These are phyloP conservation scores for Apophysomyces ossiformis DNA, from an alignment of 371 early-diverging fungal genomes.

Conservation along the genomic window DNA sequence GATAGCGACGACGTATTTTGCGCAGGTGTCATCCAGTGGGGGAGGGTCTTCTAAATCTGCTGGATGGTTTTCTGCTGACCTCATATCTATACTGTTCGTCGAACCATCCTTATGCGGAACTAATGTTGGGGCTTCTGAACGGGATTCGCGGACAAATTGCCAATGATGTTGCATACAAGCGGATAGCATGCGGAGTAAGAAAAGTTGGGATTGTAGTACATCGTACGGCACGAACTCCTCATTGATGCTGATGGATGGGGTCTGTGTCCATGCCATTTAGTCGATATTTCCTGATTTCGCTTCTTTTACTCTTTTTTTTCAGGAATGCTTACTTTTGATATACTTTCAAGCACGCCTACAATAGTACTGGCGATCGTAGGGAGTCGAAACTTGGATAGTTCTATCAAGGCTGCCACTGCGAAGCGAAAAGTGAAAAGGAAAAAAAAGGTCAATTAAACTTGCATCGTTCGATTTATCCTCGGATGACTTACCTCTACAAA, in stretches of 20 bases:
- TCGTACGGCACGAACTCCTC: conserved; percentile 66
- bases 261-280: neutral
- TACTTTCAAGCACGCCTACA: conserved; percentile 59
- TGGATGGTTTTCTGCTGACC: conserved; percentile 29
- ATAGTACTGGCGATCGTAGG: conserved; percentile 59
- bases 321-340: conserved; percentile 57
- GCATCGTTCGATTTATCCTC: conserved; percentile 10
- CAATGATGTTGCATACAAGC: conserved; percentile 78
- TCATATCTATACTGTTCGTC: conserved; percentile 26
- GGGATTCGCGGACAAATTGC: conserved; percentile 61
- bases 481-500: conserved; percentile 15
- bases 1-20: conserved; percentile 66
- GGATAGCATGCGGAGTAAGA: conserved; percentile 70
- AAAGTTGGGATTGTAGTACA: conserved; percentile 75
- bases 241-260: conserved; percentile 40
- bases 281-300: neutral
- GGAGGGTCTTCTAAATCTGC: conserved; percentile 70
- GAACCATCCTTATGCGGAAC: conserved; percentile 28
- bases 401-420: conserved; percentile 63
- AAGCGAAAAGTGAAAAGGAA: neutral
- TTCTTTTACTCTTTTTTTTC: too few species aligned
- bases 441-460: conserved; percentile 9
- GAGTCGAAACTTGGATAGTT: conserved; percentile 69
- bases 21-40: conserved; percentile 73
- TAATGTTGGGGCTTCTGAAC: conserved; percentile 4